phyloP scores from a whole-genome alignment of 2,329 filamentous ascomycete species.

The Colletotrichum navitas region DNA sequence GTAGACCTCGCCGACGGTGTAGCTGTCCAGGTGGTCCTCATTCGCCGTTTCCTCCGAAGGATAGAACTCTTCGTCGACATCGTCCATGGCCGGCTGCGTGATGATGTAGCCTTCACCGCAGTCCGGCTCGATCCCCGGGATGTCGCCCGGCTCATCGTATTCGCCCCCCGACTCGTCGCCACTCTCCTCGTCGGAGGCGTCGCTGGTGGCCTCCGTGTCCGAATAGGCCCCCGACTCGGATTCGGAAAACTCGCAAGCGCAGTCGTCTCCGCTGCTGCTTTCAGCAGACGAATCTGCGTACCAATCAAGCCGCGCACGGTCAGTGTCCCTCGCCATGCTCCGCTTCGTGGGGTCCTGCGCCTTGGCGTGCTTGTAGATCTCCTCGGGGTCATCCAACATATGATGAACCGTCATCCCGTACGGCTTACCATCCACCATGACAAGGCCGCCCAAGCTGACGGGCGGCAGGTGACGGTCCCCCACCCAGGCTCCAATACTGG shows the following conservation, averaged over 20 bases:
- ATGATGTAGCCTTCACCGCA: conserved; percentile 84
- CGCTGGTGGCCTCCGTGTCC: conserved; percentile 66
- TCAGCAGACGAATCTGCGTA: conserved; percentile 57
- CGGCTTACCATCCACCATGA: conserved; percentile 85
- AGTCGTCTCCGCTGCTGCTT: conserved; percentile 65
- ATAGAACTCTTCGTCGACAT: conserved; percentile 86
- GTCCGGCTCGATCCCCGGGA: conserved; percentile 80
- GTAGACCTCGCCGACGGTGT: conserved; percentile 84
- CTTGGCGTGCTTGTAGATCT: conserved; percentile 42
- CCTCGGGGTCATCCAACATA: conserved; percentile 83
- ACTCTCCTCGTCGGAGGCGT: conserved; percentile 59
- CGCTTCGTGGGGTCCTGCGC: conserved; percentile 45
- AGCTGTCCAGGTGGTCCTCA: conserved; percentile 86
- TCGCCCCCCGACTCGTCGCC: conserved; percentile 68
- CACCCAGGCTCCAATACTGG: conserved; percentile 92
- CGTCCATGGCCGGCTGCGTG: conserved; percentile 92
- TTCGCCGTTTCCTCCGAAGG: conserved; percentile 77
- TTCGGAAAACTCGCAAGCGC: conserved; percentile 72
- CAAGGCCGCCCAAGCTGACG: conserved; percentile 89
- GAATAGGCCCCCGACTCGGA: conserved; percentile 68
- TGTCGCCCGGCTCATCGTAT: conserved; percentile 77
- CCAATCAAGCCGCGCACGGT: conserved; percentile 56
- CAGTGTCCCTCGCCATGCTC: conserved; percentile 56
- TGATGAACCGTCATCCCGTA: conserved; percentile 98
- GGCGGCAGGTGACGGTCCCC: conserved; percentile 88